phyloP scores from a whole-genome alignment of 352 stramenopile genomes.

The Globisporangium barbulae region DNA sequence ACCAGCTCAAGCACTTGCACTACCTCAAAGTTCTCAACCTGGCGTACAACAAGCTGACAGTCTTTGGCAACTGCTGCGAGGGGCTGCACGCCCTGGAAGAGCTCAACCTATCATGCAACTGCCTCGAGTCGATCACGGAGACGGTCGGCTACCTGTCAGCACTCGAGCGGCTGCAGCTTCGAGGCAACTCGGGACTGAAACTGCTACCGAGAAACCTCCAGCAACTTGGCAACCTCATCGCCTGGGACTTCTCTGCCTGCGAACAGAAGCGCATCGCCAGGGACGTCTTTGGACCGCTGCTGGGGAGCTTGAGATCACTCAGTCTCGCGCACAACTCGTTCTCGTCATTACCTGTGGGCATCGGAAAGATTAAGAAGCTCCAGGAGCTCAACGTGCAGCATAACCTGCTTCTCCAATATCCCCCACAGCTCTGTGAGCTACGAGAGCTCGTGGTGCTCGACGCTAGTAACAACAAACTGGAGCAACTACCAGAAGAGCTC shows the following conservation, averaged over 20 bases:
- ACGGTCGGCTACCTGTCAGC: constrained; percentile 30
- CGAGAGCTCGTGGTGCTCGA: constrained; percentile 33
- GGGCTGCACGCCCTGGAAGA: constrained; percentile 41
- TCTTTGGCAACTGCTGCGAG: constrained; percentile 45
- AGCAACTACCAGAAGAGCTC: constrained; percentile 30
- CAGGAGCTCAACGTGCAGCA: constrained; percentile 44
- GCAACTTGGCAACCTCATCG: constrained; percentile 30
- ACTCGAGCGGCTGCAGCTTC: constrained; percentile 35
- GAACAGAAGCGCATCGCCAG: constrained; percentile 50
- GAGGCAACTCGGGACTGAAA: constrained; percentile 37
- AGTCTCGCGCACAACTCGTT: constrained; percentile 47
- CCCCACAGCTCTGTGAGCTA: constrained; percentile 26
- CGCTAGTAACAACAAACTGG: constrained; percentile 33
- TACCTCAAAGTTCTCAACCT: constrained; percentile 48
- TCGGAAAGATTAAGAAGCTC: constrained; percentile 38
- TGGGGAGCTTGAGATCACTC: constrained; percentile 32
- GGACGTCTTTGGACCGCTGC: constrained; percentile 34
- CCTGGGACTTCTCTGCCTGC: constrained; percentile 42
- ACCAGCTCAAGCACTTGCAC: constrained; percentile 23
- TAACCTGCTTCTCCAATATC: constrained; percentile 32
- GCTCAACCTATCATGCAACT: constrained; percentile 52
- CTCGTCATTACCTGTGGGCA: constrained; percentile 29
- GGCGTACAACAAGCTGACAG: constrained; percentile 37
- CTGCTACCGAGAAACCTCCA: constrained; percentile 41
- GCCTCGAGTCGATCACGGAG: constrained; percentile 33